Percentiles rank a stretch among this genome's conserved stretches.
phyloP scores from a whole-genome alignment of 495 filamentous ascomycete genomes.

The Aspergillus baeticus region DNA sequence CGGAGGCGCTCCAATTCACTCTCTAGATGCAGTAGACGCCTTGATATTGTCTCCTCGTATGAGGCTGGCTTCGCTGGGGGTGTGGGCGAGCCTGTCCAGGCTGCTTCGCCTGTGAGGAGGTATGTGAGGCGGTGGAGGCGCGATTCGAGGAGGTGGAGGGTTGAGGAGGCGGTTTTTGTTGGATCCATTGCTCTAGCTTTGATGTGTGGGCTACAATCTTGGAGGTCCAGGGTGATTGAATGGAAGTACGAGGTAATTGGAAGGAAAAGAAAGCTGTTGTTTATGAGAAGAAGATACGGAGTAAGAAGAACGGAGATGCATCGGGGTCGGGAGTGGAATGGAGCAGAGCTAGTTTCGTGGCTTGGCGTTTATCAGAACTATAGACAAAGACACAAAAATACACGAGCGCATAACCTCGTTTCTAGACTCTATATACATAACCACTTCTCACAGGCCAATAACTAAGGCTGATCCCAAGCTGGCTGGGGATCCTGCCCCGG shows the following conservation, averaged over 20 bases:
- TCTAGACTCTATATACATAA: not conserved
- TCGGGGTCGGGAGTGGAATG: not conserved
- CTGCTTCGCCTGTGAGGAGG: constrained; percentile 61
- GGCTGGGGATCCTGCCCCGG: not conserved
- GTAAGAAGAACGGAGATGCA: not conserved
- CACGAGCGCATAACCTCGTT: not conserved
- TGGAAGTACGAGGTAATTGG: not conserved
- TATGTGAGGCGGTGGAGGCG: constrained; percentile 74
- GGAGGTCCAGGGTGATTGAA: constrained; percentile 23
- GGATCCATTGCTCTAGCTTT: not conserved
- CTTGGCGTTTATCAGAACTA: too few relatives aligned
- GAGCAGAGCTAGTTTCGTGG: not conserved
- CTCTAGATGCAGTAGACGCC: constrained; percentile 65
- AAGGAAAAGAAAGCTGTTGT: not conserved
- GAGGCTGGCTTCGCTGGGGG: constrained; percentile 37
- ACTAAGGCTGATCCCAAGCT: constrained; percentile 6
- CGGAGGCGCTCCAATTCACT: constrained; percentile 51
- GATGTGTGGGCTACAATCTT: too few relatives aligned
- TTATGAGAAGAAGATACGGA: not conserved
- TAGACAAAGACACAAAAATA: too few relatives aligned
- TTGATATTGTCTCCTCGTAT: constrained; percentile 43
- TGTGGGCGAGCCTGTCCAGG: constrained; percentile 42
- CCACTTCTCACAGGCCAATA: too few relatives aligned
- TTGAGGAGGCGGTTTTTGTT: constrained; percentile 30
- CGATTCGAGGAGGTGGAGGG: constrained; percentile 74